These are phyloP conservation scores for Rostrohypoxylon terebratum DNA, from an alignment of 495 filamentous ascomycete species.

Conservation along the genomic window DNA sequence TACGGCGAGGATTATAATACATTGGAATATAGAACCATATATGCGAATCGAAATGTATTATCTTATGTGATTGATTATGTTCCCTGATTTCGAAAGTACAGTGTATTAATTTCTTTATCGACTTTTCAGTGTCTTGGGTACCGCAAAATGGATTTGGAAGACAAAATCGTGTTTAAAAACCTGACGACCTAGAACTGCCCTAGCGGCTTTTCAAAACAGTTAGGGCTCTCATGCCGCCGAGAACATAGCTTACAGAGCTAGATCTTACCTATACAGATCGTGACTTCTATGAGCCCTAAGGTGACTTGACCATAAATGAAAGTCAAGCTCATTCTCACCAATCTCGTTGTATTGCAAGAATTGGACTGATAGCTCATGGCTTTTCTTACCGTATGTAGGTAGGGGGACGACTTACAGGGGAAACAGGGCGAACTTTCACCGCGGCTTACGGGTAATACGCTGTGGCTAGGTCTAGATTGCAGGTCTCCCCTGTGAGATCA, in stretches of 20 bases:
- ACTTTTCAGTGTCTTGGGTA: not conserved
- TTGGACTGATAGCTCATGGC: no score
- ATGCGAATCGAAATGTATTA: constrained; percentile 36
- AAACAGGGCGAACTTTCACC: not conserved
- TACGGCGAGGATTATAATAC: constrained; percentile 58
- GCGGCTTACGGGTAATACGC: not conserved
- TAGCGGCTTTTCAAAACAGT: no score
- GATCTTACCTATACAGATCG: no score
- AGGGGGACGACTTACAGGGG: not conserved
- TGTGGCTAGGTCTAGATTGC: constrained; percentile 1
- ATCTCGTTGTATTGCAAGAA: no score
- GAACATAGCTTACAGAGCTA: no score
- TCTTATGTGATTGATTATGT: constrained; percentile 20
- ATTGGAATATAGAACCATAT: constrained; percentile 46
- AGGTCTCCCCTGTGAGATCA: not conserved
- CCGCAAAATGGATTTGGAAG: no score
- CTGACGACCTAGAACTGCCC: no score
- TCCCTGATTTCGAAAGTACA: not conserved
- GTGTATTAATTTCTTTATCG: not conserved
- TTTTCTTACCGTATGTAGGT: not conserved
- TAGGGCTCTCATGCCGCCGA: no score
- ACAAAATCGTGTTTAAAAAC: no score
- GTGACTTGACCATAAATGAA: no score
- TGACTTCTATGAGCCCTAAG: no score
- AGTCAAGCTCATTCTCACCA: no score